Base-by-base conservation (phyloP, 805 yeast genomes). In the Sugiyamaella lignohabitans region DNA sequence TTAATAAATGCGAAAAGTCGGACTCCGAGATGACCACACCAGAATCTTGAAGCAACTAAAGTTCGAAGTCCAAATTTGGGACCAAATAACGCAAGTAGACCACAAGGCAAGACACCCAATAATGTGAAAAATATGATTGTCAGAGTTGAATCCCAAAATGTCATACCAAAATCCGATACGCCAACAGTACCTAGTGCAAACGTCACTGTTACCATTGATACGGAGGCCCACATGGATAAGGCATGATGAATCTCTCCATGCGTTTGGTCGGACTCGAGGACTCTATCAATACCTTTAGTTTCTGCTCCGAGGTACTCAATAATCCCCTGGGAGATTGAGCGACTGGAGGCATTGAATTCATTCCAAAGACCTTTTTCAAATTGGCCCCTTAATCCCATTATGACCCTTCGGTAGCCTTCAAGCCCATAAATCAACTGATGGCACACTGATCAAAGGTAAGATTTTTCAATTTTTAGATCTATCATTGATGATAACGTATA, bases 211-310 rank as follows among this genome's bases (percentile, higher is more conserved):
- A 84, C 94, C 73, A 84, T 70, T 66, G 86, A 86, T 30, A 93
- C 93, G 5, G 91, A 80, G 55, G 82, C 74, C 95, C 95, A 87
- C 88, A 87, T 83, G 43, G 87, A 72, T 41, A 86, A 84, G 21
- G 89, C 84, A 52, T 75, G 76, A 64, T 75, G 68, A 50, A 82
- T 60, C 30, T 84, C 79, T 32, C 72, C 74, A 51, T 80, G 84
- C 40, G 74, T 72, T 62, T 84, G 81, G 62, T 84, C 87, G 40
- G 80, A 83, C 50, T 82, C 93, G 5, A 82, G 76, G 47, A 87
- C 74, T 36, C 83, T 72, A 57, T 84, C 93, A 53, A 87, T 78
- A 65, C 95, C 95, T 59, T 81, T 77, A 16, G 74, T 70, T 61
- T 80, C 85, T 36, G 60, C 62, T 8, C 35, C 32, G n/a, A 43